Evolutionary conservation across 2,329 filamentous ascomycete species (phyloP), one percentile per base, ranked within the genome.

Genomic region (Eutypella sp.): DNA sequence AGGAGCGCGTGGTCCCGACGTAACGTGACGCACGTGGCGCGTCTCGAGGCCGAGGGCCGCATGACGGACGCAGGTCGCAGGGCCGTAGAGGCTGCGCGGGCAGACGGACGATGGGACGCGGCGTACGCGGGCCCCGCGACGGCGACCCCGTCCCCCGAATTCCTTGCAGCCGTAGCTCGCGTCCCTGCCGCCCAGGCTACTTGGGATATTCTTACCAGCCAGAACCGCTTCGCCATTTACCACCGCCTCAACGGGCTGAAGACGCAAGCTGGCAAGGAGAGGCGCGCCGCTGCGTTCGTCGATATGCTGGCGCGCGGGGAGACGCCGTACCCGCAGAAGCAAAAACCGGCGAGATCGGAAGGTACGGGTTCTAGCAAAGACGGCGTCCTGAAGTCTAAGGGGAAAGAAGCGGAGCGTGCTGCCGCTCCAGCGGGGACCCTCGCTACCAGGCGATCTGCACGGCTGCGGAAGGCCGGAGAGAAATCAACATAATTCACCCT

Each of bases 1-100:
- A 71, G 70, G 27, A 81, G 77, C 54, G 57, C 76, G 6, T 84
- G 80, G 80, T 83, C 79, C 2, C 69, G 73, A 48, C 75, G 78
- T 36, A 84, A 84, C 53, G 76, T 82, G 2, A 64, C 63, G 9
- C 74, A 77, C 15, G 68, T 81, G 6, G 67, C 63, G 0, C 55
- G 54, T 5, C 61, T 84, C 3, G 60, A 67, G 1, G 57, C 60
- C 1, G 62, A 71, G 8, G 75, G 72, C 0, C 67, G 71, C 1
- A 80, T 84, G 72, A 63, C 63, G 0, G 64, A 67, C 0, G 60
- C 72, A 0, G 79, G 79, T 0, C 55, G 71, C 34, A 67, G 62
- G 1, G 75, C 74, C 34, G 68, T 84, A 3, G 73, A 80, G 6
- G 69, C 72, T 1, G 80, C 79, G 0, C 78, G 74, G 59, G 66